Evolutionary conservation across 1,284 basidiomycete species (phyloP), one percentile per base, ranked within the genome.

Genomic region (Vanrija sp.): DNA sequence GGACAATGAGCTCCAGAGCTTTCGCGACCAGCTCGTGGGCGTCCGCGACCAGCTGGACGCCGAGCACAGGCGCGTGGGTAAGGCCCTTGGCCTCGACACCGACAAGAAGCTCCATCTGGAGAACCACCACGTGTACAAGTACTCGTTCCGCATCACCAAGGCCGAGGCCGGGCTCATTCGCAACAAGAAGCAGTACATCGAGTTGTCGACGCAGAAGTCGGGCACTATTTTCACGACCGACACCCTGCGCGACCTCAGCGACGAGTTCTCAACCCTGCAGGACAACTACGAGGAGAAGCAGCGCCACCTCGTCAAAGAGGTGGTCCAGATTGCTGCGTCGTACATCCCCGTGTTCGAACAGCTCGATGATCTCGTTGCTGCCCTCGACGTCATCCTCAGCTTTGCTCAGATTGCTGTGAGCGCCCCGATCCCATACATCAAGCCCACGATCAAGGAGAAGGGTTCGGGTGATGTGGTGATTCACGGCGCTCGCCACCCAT

Each of bases 51-150:
- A 84, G 1, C 77, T 99, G 16, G 91, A 98, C 63, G 80, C 81
- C 6, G 91, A 97, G 72, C 95, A 98, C 70, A 78, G 79, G 15
- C 68, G 79, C 3, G 86, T 86, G 0, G 89, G 87, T 7, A 76
- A 79, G 7, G 88, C 92, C 48, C 80, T 98, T 2, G 82, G 80
- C 4, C 69, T 98, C n/a, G 92, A 95, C 35, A 82, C 91, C 1
- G 90, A 96, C 69, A 96, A 97, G 78, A 98, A 98, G 77, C 78
- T 98, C 18, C 94, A 98, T 75, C 79, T 99, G 31, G 96, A 99
- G 77, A 95, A 96, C 67, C 90, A 88, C 57, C 82, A 83, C 54
- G 83, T 85, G 5, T 93, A 97, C 70, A 94, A 94, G 4, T 96
- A 98, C 71, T 94, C 89, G 66, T 89, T 98, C 77, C 80, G 96